Percentiles rank a stretch among this genome's conserved stretches.
These are phyloP conservation scores for Eucalyptus cloeziana DNA, from an alignment of 345 rosid species.

Conservation along the genomic window DNA sequence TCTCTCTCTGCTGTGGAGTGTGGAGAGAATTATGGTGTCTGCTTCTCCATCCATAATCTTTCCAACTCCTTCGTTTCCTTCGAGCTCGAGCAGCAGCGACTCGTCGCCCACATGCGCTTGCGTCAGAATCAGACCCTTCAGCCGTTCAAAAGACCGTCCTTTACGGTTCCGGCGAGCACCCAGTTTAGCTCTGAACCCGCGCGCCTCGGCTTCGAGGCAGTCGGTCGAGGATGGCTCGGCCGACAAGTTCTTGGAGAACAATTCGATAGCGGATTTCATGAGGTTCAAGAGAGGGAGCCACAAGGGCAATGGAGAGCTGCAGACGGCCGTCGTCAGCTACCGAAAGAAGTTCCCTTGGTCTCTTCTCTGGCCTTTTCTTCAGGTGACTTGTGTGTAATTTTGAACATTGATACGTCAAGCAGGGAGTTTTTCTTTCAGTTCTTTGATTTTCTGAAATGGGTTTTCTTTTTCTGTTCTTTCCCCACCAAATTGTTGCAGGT, in stretches of 20 bases:
- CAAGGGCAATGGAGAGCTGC: slow-evolving; percentile 39
- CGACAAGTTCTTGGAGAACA: slow-evolving; percentile 34
- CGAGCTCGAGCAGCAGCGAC: slow-evolving; percentile 1
- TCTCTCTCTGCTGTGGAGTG: not conserved
- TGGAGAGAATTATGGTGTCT: slow-evolving; percentile 29
- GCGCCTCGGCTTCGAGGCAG: slow-evolving; percentile 12
- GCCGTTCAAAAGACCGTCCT: not conserved
- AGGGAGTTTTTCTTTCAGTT: not conserved
- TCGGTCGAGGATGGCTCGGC: slow-evolving; percentile 33
- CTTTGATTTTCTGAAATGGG: not conserved
- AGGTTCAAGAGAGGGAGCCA: slow-evolving; percentile 43
- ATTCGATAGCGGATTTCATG: slow-evolving; percentile 78
- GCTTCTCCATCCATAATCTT: slow-evolving; percentile 29
- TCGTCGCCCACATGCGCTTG: slow-evolving; percentile 15
- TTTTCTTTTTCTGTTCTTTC: not conserved
- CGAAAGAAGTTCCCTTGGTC: slow-evolving; percentile 81
- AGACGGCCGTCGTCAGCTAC: slow-evolving; percentile 81
- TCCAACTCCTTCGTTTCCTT: slow-evolving; percentile 6
- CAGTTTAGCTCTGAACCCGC: slow-evolving; percentile 4
- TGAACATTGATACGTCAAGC: not conserved
- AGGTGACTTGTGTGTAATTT: slow-evolving; percentile 13
- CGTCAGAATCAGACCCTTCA: slow-evolving; percentile 1
- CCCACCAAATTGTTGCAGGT: slow-evolving; percentile 26
- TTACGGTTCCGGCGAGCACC: not conserved
- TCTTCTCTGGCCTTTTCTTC: slow-evolving; percentile 63